Evolutionary conservation across 108 stramenopile genomes (phyloP).

Genomic region (Nannochloropsis oceanica): DNA sequence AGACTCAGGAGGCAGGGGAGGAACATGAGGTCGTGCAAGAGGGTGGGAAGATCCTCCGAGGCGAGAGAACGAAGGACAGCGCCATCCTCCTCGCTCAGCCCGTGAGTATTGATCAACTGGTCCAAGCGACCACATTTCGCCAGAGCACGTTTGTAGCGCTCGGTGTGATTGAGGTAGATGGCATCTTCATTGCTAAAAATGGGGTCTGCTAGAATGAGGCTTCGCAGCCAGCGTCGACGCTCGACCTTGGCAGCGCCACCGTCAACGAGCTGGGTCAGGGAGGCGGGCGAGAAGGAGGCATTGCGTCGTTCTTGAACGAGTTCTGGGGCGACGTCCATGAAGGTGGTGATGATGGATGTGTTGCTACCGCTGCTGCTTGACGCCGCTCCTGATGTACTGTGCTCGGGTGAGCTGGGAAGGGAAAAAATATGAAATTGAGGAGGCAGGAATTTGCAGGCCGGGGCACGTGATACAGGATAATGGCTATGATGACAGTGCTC

Average conservation of each 20-base stretch:
- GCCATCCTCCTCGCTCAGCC: not conserved
- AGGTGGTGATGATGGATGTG: not conserved
- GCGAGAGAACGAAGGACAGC: not conserved
- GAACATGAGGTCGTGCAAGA: slow-evolving; percentile 24
- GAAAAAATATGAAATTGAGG: too few species aligned
- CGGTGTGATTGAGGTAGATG: not conserved
- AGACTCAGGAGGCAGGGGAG: slow-evolving; percentile 11
- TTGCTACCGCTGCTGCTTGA: too few species aligned
- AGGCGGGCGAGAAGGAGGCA: not conserved
- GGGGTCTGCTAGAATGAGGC: not conserved
- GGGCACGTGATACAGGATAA: too few species aligned
- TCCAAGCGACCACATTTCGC: not conserved
- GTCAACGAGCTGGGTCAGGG: not conserved
- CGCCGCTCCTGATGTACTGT: too few species aligned
- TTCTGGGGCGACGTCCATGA: not conserved
- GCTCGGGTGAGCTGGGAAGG: too few species aligned
- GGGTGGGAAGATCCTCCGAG: slow-evolving; percentile 1
- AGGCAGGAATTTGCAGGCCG: too few species aligned
- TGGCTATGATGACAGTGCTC: too few species aligned
- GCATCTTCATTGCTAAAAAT: not conserved
- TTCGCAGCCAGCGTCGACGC: not conserved
- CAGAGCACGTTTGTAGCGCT: not conserved
- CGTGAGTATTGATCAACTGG: not conserved
- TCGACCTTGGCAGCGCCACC: not conserved
- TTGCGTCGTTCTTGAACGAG: not conserved